phyloP scores from a whole-genome alignment of 768 basidiomycete genomes.

The Tylopilus plumbeoviolaceoides region DNA sequence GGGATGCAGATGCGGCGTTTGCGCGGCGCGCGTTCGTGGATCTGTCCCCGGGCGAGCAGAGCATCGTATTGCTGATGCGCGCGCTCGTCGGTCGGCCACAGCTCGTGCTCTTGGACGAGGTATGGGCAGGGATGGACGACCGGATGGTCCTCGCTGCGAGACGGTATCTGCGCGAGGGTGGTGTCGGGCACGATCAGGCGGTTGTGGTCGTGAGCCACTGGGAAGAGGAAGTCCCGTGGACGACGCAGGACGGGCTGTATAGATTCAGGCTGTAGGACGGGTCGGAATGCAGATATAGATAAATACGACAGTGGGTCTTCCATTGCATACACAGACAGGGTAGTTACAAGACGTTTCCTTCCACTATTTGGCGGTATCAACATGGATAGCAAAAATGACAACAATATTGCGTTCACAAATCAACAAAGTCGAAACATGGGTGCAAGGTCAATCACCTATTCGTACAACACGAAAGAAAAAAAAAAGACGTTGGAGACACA shows the following conservation, averaged over 20 bases:
- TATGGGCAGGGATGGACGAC: slow-evolving; percentile 90
- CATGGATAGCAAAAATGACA: background rate
- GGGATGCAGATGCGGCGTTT: slow-evolving; percentile 38
- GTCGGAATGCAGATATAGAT: slow-evolving; percentile 14
- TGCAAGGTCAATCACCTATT: background rate
- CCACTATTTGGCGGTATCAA: background rate
- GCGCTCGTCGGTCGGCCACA: slow-evolving; percentile 73
- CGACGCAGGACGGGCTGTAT: slow-evolving; percentile 47
- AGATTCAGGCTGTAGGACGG: slow-evolving; percentile 33
- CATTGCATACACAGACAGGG: background rate
- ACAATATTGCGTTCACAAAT: background rate
- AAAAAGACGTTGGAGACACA: background rate
- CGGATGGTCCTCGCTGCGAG: slow-evolving; percentile 64
- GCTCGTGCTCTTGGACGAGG: slow-evolving; percentile 86
- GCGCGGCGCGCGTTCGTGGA: slow-evolving; percentile 52
- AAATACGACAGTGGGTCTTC: background rate
- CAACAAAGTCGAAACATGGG: background rate
- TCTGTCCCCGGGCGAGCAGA: slow-evolving; percentile 72
- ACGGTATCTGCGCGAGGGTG: slow-evolving; percentile 54
- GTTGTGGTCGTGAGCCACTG: slow-evolving; percentile 88
- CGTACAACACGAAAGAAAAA: background rate
- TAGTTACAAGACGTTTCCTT: background rate
- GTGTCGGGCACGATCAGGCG: slow-evolving; percentile 57
- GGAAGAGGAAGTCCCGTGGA: slow-evolving; percentile 91
- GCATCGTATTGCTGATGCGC: slow-evolving; percentile 78